Conservation (phyloP, 768 basidiomycete species). For the Lyophyllum shimeji region DNA sequence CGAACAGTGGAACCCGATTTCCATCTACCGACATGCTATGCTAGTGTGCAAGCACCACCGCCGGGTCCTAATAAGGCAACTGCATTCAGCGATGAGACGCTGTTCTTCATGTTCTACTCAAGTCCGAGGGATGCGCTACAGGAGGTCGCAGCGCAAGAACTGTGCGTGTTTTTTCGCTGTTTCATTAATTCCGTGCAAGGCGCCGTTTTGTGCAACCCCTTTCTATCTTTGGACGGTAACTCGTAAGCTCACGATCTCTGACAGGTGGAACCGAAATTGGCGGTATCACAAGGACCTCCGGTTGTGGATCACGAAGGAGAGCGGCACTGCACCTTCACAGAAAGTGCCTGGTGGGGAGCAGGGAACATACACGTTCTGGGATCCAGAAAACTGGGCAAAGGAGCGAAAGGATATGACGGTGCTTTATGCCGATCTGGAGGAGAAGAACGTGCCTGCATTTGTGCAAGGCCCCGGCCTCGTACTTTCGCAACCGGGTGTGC, state of each 20-base stretch:
- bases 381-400: slow-evolving; percentile 76
- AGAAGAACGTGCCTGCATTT: slow-evolving; percentile 68
- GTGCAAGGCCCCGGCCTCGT: slow-evolving; percentile 47
- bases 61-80: slow-evolving; percentile 79
- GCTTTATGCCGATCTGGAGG: slow-evolving; percentile 71
- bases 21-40: slow-evolving; percentile 86
- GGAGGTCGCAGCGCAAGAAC: slow-evolving; percentile 91
- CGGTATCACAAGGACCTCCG: slow-evolving; percentile 92
- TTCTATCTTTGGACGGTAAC: background rate
- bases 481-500: slow-evolving; percentile 33
- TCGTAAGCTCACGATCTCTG: slow-evolving; percentile 9
- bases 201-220: background rate
- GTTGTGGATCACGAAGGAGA: slow-evolving; percentile 86
- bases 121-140: slow-evolving; percentile 90
- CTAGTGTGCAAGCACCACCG: slow-evolving; percentile 83
- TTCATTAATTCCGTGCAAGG: background rate
- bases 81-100: slow-evolving; percentile 91
- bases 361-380: slow-evolving; percentile 90
- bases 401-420: slow-evolving; percentile 78
- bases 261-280: slow-evolving; percentile 92
- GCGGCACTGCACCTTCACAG: slow-evolving; percentile 69
- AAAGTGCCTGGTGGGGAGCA: slow-evolving; percentile 83
- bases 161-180: slow-evolving; percentile 58
- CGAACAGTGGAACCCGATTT: slow-evolving; percentile 90
- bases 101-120: slow-evolving; percentile 98